Percentiles rank a stretch among this genome's conserved stretches.
Conservation (phyloP, 2,329 filamentous ascomycete species). For the Pseudogymnoascus sp. region DNA sequence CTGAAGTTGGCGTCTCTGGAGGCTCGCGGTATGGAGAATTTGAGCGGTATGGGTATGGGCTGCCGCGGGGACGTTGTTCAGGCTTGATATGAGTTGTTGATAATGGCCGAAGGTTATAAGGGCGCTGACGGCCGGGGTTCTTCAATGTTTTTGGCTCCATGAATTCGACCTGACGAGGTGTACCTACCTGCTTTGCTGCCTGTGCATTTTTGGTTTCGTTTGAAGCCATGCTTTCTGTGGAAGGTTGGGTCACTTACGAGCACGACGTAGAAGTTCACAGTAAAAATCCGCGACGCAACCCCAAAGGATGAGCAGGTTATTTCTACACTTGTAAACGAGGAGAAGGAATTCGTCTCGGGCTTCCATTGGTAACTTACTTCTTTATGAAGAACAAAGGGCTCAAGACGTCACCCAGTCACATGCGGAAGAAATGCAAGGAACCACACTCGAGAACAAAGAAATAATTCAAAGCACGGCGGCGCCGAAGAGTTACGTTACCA, state of each 20-base stretch:
- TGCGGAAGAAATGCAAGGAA: not conserved
- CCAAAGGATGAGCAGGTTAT: not conserved
- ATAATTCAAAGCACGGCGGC: not conserved
- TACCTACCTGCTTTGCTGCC: not conserved
- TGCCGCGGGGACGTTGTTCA: not conserved
- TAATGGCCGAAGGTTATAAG: constrained; percentile 7
- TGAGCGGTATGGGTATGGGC: not conserved
- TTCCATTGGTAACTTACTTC: not conserved
- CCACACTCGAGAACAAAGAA: constrained; percentile 3
- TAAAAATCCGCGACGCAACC: not conserved
- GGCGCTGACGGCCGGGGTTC: not conserved
- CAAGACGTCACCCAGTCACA: not conserved
- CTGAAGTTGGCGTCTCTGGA: constrained; percentile 1
- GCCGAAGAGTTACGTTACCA: not conserved
- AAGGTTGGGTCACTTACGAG: not conserved
- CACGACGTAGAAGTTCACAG: not conserved
- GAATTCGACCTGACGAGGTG: not conserved
- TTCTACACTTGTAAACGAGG: constrained; percentile 5
- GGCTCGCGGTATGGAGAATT: not conserved
- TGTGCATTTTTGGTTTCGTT: not conserved
- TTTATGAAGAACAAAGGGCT: constrained; percentile 1
- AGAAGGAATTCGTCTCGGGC: not conserved
- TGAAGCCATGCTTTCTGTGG: constrained; percentile 2
- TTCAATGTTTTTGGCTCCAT: not conserved
- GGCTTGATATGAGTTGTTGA: constrained; percentile 1